phyloP scores from a whole-genome alignment of 139 green algal genomes.

The Picochlorum sp. region DNA sequence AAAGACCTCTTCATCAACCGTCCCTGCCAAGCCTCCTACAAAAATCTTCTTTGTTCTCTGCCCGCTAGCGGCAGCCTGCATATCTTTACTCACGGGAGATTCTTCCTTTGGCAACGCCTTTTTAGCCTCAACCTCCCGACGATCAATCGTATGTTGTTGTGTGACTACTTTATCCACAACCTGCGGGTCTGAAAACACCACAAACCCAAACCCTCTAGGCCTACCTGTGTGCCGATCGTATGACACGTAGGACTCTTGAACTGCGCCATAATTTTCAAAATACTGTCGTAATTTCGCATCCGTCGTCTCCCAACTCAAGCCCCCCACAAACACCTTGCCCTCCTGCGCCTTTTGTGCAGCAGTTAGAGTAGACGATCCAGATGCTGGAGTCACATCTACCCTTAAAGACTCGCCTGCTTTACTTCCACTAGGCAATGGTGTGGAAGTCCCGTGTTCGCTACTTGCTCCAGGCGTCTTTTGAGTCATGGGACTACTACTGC shows the following conservation, averaged over 20 bases:
- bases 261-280: constrained; percentile 82
- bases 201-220: constrained; percentile 85
- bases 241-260: constrained; percentile 80
- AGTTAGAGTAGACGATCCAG: no score
- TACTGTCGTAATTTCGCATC: constrained; percentile 50
- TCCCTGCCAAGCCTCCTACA: constrained; percentile 82
- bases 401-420: no score
- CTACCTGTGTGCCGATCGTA: constrained; percentile 80
- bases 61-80: constrained; percentile 15
- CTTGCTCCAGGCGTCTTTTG: no score
- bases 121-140: constrained; percentile 93
- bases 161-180: constrained; percentile 83
- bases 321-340: constrained; percentile 74
- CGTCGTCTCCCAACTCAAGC: constrained; percentile 73
- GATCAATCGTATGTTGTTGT: constrained; percentile 86
- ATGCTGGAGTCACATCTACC: no score
- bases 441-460: no score
- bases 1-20: constrained; percentile 74
- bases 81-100: constrained; percentile 38
- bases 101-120: constrained; percentile 89
- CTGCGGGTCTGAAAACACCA: constrained; percentile 75
- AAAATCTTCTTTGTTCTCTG: constrained; percentile 86
- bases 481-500: no score
- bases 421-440: no score
- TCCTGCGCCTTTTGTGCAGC: constrained; percentile 26